These are phyloP conservation scores for Cercospora janseana DNA, from an alignment of 2,329 filamentous ascomycete genomes.

Conservation along the genomic window DNA sequence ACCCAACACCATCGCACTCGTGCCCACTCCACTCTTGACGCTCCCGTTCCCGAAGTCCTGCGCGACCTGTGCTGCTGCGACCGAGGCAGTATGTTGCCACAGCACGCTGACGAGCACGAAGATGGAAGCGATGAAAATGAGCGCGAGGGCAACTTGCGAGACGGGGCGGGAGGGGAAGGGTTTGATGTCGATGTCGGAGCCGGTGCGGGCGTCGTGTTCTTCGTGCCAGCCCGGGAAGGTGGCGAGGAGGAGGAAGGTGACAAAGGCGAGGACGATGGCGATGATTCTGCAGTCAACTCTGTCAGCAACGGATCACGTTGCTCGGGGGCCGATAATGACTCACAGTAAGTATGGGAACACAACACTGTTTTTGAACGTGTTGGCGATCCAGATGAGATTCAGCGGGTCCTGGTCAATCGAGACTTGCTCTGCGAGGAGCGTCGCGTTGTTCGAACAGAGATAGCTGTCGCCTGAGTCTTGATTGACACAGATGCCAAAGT, in stretches of 20 bases:
- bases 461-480: conserved; percentile 78
- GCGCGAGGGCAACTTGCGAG: conserved; percentile 85
- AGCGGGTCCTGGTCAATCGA: conserved; percentile 89
- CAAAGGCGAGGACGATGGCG: conserved; percentile 93
- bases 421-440: conserved; percentile 83
- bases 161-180: conserved; percentile 90
- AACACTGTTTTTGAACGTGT: conserved; percentile 97
- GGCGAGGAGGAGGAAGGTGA: conserved; percentile 90
- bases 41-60: conserved; percentile 90
- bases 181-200: conserved; percentile 86
- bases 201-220: conserved; percentile 70
- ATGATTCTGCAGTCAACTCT: conserved; percentile 67
- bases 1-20: conserved; percentile 90
- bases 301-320: conserved; percentile 10
- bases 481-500: conserved; percentile 96
- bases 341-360: conserved; percentile 96
- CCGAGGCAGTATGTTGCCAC: conserved; percentile 95
- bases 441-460: conserved; percentile 97
- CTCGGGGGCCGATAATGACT: conserved; percentile 40
- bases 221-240: conserved; percentile 98
- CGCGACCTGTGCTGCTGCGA: conserved; percentile 88
- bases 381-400: conserved; percentile 94
- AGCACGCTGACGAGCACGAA: conserved; percentile 67
- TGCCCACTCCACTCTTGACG: conserved; percentile 84
- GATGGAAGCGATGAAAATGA: conserved; percentile 73